Evolutionary conservation across 768 basidiomycete genomes (phyloP), one percentile per base, ranked within the genome.

Genomic region (Boletus pseudopeckii): DNA sequence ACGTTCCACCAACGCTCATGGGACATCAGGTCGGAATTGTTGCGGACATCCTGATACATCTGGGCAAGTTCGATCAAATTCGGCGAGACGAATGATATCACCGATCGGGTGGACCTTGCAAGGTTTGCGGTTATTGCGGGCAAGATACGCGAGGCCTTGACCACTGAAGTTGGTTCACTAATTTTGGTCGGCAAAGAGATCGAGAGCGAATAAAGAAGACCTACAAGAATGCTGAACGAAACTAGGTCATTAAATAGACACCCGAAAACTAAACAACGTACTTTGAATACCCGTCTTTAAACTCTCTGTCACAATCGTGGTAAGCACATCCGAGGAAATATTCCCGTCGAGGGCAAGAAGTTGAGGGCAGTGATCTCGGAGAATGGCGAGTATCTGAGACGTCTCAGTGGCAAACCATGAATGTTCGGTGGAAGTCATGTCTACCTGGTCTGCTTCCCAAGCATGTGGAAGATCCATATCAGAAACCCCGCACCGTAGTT

Each of bases 91-190:
- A 84, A 91, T 3, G 84, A 74, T 43, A 97, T 73, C 3, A 84
- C 81, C 5, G 84, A 64, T 42, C 59, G 62, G 7, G 58, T 52
- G 55, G 50, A 54, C 41, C 65, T 64, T 43, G 75, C 57, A 7
- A 75, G 42, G 32, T 72, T 73, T 14, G 76, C 69, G 5, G 72
- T 65, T 46, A 89, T 69, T 1, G 90, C 84, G 0, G 84, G 79
- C 6, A 97, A 65, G 54, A 98, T 83, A 3, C 77, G 73, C 2
- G 76, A 74, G 0, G 90, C 85, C 72, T 98, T 98, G 42, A 79
- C 72, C n/a, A 87, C 77, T 0, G 94, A 97, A 1, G 97, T 98
- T 1, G 97, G 96, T 70, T 99, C 97, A 68, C 90, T 91, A 57
- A n/a, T 55, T 48, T 45, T 26, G 20, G 34, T 60, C 34, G 54